These are phyloP conservation scores for Blastocystis sp. DNA, from an alignment of 352 stramenopile species.

Conservation along the genomic window DNA sequence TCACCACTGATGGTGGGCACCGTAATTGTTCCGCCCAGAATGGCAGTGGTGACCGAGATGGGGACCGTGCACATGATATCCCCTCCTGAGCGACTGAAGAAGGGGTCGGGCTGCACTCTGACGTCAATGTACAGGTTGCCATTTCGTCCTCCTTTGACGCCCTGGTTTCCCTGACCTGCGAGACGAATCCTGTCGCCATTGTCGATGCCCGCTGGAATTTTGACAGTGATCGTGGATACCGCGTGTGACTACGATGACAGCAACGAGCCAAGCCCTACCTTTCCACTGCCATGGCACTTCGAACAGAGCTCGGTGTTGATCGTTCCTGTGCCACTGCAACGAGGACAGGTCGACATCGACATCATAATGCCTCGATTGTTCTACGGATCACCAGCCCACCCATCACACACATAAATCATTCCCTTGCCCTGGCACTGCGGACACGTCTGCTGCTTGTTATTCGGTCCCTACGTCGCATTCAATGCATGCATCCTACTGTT, in stretches of 20 bases:
- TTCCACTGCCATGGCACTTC: conserved; percentile 73
- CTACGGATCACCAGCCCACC: background rate
- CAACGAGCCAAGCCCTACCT: conserved; percentile 62
- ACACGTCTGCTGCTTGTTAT: conserved; percentile 76
- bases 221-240: conserved; percentile 75
- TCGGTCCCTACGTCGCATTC: conserved; percentile 69
- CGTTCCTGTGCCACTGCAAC: background rate
- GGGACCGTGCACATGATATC: conserved; percentile 78
- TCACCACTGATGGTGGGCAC: conserved; percentile 78
- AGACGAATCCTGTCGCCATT: conserved; percentile 43
- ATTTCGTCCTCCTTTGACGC: conserved; percentile 70
- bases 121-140: conserved; percentile 79
- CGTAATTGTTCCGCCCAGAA: conserved; percentile 74
- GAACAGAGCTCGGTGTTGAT: conserved; percentile 77
- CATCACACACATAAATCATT: conserved; percentile 55
- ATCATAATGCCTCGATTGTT: conserved; percentile 52
- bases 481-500: conserved; percentile 72
- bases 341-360: conserved; percentile 48
- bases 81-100: conserved; percentile 79
- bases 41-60: conserved; percentile 76
- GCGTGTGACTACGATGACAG: background rate
- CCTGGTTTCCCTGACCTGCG: conserved; percentile 24
- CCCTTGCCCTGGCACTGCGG: conserved; percentile 74
- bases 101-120: conserved; percentile 70
- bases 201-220: conserved; percentile 69